These are phyloP conservation scores for Penium margaritaceum DNA, from an alignment of 139 green algal genomes.

Conservation along the genomic window DNA sequence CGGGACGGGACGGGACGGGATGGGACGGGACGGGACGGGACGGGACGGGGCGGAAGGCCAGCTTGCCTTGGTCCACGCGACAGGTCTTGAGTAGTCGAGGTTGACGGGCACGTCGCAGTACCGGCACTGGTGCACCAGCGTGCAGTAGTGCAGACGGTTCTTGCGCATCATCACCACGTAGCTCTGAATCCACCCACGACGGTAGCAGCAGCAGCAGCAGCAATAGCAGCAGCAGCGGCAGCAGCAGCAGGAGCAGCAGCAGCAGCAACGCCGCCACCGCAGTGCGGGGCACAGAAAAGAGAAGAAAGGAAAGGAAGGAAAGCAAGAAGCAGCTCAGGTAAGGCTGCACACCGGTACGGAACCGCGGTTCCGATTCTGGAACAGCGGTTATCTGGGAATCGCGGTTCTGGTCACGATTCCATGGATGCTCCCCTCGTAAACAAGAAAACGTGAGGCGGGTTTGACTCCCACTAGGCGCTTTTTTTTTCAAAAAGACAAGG, in stretches of 20 bases:
- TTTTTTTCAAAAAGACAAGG: too few relatives aligned
- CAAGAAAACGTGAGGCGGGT: too few relatives aligned
- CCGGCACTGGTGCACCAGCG: slow-evolving; percentile 8
- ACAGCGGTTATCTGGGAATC: too few relatives aligned
- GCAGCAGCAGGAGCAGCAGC: not conserved
- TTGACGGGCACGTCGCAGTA: slow-evolving; percentile 31
- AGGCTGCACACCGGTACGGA: too few relatives aligned
- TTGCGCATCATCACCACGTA: slow-evolving; percentile 29
- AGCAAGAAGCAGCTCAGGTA: not conserved
- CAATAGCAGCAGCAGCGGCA: too few relatives aligned
- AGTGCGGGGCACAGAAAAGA: not conserved
- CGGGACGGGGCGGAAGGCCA: not conserved
- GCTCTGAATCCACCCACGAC: not conserved
- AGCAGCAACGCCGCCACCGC: not conserved
- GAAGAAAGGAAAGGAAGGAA: not conserved
- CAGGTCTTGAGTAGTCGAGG: slow-evolving; percentile 25
- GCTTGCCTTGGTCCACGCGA: slow-evolving; percentile 17
- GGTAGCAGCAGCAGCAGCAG: not conserved
- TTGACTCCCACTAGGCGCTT: too few relatives aligned
- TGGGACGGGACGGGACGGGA: too few relatives aligned
- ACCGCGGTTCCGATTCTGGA: too few relatives aligned
- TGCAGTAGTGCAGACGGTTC: slow-evolving; percentile 29
- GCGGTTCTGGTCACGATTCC: too few relatives aligned
- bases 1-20: too few relatives aligned
- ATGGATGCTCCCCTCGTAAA: too few relatives aligned